A percentile compares a stretch with the other conserved stretches of the same genome.
Conservation (phyloP, 192 early-diverging fungal genomes). For the Mortierella hygrophila region DNA sequence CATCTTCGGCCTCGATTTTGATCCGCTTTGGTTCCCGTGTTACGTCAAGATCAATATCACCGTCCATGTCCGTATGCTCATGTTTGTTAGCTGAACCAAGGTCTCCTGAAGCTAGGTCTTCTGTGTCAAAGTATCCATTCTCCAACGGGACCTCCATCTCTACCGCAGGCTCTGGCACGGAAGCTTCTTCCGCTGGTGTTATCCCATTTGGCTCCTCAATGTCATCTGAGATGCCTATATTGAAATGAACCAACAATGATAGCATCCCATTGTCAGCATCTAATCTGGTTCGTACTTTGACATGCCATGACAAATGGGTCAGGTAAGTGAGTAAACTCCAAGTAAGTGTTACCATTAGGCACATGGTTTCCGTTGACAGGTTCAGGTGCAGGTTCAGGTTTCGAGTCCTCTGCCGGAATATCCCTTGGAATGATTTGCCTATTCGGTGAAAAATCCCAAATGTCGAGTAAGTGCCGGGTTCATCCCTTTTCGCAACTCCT, state of each 20-base stretch:
- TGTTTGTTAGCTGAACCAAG: conserved; percentile 13
- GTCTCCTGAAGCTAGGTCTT: neutral
- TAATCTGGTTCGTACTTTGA: neutral
- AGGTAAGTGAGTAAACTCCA: neutral
- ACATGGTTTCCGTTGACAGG: conserved; percentile 11
- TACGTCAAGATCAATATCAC: conserved; percentile 5
- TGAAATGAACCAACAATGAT: too few species aligned
- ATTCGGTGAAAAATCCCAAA: neutral
- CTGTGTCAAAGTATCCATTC: neutral
- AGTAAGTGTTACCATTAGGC: conserved; percentile 13
- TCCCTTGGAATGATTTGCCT: conserved; percentile 49
- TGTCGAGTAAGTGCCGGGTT: neutral
- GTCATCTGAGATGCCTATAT: conserved; percentile 8
- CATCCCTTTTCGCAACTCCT: neutral
- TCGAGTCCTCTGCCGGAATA: neutral
- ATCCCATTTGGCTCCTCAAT: neutral
- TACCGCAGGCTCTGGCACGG: neutral
- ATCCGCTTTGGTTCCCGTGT: conserved; percentile 36
- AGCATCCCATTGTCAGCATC: neutral
- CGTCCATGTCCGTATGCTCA: conserved; percentile 15
- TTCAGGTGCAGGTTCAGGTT: conserved; percentile 3
- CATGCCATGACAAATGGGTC: neutral
- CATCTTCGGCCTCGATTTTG: conserved; percentile 49
- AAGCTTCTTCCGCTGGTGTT: neutral
- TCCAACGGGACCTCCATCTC: conserved; percentile 1